Evolutionary conservation across 257 asterid species (phyloP), one percentile per base, ranked within the genome.

Genomic region (Lycium ferocissimum): DNA sequence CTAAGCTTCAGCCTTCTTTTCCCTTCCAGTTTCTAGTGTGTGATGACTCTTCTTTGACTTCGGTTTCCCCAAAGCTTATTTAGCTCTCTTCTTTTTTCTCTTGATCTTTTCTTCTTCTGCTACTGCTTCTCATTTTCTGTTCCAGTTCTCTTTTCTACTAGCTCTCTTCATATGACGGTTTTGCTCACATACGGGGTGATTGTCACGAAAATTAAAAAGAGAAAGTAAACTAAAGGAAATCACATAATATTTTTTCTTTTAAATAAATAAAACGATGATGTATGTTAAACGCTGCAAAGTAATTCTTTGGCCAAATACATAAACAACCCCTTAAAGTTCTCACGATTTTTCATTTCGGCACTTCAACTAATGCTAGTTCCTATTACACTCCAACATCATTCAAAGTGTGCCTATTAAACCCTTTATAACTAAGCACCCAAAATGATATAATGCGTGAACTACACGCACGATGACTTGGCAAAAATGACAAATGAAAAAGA

Each of bases 251-350:
- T 40, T 40, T 40, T 5, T 40, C 5, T 40, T 40, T 38, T 70
- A 17, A 40, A 70, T 53, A 53, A 18, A 70, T 38, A 70, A 40
- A 38, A 70, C 33, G 38, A 7, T 70, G 54, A 45, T n/a, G 35
- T 45, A 72, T 72, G 37, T n/a, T 45, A 72, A 72, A 72, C n/a
- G 37, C 43, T 72, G 58, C 80, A 72, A 45, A 45, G 18, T 40
- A 43, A 9, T 45, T n/a, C 4, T 71, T 17, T 18, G 33, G 33
- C 33, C 33, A 26, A 26, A 26, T 26, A 26, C 33, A 26, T 26
- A 26, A 26, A 26, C 33, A 26, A 26, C 33, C 33, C 33, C 33
- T 26, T 26, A 26, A 26, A 26, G 33, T 26, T 26, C 33, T 26
- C 33, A 26, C 33, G 33, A 26, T 26, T 26, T 26, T 26, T 26